Base-by-base conservation (phyloP, 345 rosid genomes). In the Salix brachista region DNA sequence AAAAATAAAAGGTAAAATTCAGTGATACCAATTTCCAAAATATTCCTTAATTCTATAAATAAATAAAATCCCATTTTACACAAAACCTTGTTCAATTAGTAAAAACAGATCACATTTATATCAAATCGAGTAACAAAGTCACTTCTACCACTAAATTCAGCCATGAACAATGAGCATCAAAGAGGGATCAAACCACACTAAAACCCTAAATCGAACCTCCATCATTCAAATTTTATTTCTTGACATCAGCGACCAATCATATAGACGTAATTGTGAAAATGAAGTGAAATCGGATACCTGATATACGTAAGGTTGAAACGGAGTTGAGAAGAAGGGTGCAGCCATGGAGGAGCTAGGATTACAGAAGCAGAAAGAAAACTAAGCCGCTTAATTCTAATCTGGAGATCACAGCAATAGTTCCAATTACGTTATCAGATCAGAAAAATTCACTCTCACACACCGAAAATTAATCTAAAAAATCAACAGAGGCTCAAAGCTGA, bases 221-320 rank as follows among this genome's bases (percentile, higher is more conserved):
- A 77, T 60, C 75, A 42, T 18, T 69, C 30, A 70, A 70, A 42
- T 62, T 44, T 30, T 17, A n/a, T 66, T 26, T 28, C 25, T 41
- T 61, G 26, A 37, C 14, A 50, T 44, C 37, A 44, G 28, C 16
- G 42, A 30, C 54, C 41, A 65, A 76, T 64, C 26, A 37, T 36
- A 5, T 4, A 71, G 10, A 67, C 23, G 42, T 9, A 39, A 54
- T 46, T 14, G 69, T 6, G 71, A 8, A 71, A 25, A 67, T 25
- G 39, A 13, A 76, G 23, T n/a, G 67, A 78, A 11, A 23, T 68
- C 70, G 69, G 62, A 14, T 75, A 92, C 99, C 98, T 96, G 99
- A 74, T 96, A 96, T 67, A 96, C 97, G 69, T 92, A 94, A 26
- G 98, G 99, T 84, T 96, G 99, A 85, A 96, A 90, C 74, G 99